phyloP scores from a whole-genome alignment of 1,284 basidiomycete species.

The Entoloma clypeatum region DNA sequence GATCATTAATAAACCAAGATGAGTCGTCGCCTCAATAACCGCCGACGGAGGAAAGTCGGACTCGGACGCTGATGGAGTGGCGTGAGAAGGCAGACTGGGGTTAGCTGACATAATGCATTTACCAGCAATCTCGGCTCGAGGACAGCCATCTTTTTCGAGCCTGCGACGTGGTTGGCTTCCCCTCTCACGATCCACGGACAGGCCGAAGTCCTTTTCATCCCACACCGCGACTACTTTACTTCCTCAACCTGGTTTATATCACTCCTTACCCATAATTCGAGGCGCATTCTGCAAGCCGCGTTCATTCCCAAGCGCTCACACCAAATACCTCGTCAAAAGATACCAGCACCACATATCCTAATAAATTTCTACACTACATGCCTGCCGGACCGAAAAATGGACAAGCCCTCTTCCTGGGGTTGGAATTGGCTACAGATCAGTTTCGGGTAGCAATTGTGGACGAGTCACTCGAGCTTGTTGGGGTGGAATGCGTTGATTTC shows the following conservation, averaged over 20 bases:
- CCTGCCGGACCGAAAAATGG: slow-evolving; percentile 49
- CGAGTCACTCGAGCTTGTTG: slow-evolving; percentile 72
- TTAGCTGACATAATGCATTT: slow-evolving; percentile 17
- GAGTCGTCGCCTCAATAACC: too few relatives aligned
- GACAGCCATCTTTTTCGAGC: slow-evolving; percentile 19
- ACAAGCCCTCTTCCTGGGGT: slow-evolving; percentile 64
- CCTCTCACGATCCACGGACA: slow-evolving; percentile 13
- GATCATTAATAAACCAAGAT: too few relatives aligned
- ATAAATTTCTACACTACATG: slow-evolving; percentile 32
- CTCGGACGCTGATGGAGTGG: too few relatives aligned
- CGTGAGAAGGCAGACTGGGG: slow-evolving; percentile 15
- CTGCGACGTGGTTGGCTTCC: slow-evolving; percentile 18
- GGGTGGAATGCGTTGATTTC: slow-evolving; percentile 76
- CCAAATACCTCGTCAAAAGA: slow-evolving; percentile 19
- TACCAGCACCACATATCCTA: slow-evolving; percentile 15
- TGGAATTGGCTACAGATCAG: slow-evolving; percentile 79
- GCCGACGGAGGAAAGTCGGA: too few relatives aligned
- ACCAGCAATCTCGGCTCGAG: slow-evolving; percentile 1
- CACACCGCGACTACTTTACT: not conserved
- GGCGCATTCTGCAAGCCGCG: slow-evolving; percentile 8
- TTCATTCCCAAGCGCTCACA: slow-evolving; percentile 9
- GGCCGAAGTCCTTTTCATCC: slow-evolving; percentile 2
- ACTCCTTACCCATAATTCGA: slow-evolving; percentile 10
- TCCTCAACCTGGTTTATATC: slow-evolving; percentile 6
- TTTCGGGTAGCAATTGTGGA: slow-evolving; percentile 77